Conservation (phyloP, 108 stramenopile genomes). For the Nannochloropsis oceanica region DNA sequence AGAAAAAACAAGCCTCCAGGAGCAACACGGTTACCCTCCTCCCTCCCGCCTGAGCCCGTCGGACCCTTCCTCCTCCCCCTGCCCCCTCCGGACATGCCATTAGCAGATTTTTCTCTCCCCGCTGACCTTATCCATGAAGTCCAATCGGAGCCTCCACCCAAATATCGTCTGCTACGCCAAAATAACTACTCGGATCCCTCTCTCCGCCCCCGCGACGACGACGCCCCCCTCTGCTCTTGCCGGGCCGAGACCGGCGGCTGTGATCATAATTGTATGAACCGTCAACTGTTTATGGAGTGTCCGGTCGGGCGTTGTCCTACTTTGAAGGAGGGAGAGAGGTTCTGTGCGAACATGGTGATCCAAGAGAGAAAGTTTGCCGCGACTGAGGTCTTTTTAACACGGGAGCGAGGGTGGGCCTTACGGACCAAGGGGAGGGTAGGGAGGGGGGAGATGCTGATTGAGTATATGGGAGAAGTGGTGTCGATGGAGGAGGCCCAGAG, state of each 20-base stretch:
- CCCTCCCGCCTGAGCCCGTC: not conserved
- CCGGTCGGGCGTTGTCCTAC: slow-evolving; percentile 21
- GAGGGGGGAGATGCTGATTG: slow-evolving; percentile 26
- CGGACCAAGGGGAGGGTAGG: not conserved
- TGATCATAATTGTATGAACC: slow-evolving; percentile 21
- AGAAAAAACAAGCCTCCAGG: not conserved
- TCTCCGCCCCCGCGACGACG: not conserved
- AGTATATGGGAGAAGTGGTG: slow-evolving; percentile 38
- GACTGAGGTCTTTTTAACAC: slow-evolving; percentile 24
- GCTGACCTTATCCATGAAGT: not conserved
- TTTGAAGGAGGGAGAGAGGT: not conserved
- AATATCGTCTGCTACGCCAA: not conserved
- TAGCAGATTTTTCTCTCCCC: not conserved
- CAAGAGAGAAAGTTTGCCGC: slow-evolving; percentile 23
- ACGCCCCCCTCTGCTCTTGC: not conserved
- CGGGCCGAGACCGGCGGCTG: slow-evolving; percentile 3
- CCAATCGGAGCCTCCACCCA: not conserved
- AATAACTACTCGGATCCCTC: not conserved
- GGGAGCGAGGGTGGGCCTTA: slow-evolving; percentile 32
- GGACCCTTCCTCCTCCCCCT: not conserved
- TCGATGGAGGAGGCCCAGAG: slow-evolving; percentile 25
- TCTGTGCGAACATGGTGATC: slow-evolving; percentile 32
- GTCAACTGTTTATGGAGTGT: slow-evolving; percentile 29
- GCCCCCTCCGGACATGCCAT: not conserved
- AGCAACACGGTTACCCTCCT: not conserved